Evolutionary conservation across 805 yeast species (phyloP), one percentile per base, ranked within the genome.

Genomic region (Candida broadrunensis): DNA sequence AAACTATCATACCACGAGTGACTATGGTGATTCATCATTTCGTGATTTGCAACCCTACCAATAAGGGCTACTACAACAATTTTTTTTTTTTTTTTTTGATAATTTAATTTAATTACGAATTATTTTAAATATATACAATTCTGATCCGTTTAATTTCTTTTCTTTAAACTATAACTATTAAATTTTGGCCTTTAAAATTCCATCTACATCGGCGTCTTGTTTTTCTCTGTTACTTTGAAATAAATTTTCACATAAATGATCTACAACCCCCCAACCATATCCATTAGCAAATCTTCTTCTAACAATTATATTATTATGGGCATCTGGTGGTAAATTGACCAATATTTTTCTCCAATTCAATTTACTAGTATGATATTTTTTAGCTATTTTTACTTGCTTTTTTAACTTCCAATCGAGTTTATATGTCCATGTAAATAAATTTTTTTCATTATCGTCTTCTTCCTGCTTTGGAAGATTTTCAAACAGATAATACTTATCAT

Each of bases 261-360:
- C 72, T 8, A 70, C 52, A 8, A 70, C 73, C 1, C 73, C 73
- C 76, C 76, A 70, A 8, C 76, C 76, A 45, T 65, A 70, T 1
- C 72, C 75, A 50, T 70, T 70, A 19, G 70, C 55, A 50, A 70
- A 70, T 25, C 72, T 45, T 38, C 76, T 54, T 35, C 76, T 46
- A 12, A 70, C 76, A 3, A 67, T 55, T 5, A 70, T 70, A 44
- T 70, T 70, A 47, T 69, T 70, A 48, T 70, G 76, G 2, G 76
- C 73, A 51, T 70, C 76, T 2, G 74, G 73, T 0, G 73, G 74
- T 16, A 70, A 53, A 38, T 59, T 56, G 2, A 70, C 75, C 45
- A 70, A 52, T 12, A 70, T 65, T 45, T 70, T 70, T n/a, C 76
- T 56, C 76, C 76, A 70, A 36, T 52, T 61, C 44, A 70, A 50